Evolutionary conservation across 1,284 basidiomycete species (phyloP), one percentile per base, ranked within the genome.

Genomic region (Ustilago tritici): DNA sequence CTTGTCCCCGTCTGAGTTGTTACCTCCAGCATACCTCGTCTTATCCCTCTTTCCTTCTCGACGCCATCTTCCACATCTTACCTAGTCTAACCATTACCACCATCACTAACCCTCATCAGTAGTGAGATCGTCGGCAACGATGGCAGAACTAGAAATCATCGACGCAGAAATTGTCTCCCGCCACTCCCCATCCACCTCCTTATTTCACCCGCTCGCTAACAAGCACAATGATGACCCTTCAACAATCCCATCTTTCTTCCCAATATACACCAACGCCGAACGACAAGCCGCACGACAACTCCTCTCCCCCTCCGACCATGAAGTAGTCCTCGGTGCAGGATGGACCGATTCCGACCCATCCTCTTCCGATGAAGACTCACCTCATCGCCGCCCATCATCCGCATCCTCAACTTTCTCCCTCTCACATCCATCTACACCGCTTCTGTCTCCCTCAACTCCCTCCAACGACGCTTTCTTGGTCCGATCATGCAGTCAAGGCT

Each of bases 401-500:
- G n/a, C 56, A 43, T 68, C 67, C 0, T 63, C 59, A n/a, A 52
- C 61, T 28, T 64, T 65, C 1, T 62, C 66, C 15, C 64, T 62
- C 15, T 36, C 68, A 9, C 43, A 35, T 3, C 65, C 65, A 0
- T 54, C 61, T 0, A 61, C 61, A 0, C 64, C 64, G 19, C 46
- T 56, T 4, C 8, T 10, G 1, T n/a, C 41, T 40, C 56, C 10
- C 8, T 36, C 47, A n/a, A 31, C 31, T 14, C 56, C 32, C 19
- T 59, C 57, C 36, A 67, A 40, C 9, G 66, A 77, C 23, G 79
- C 76, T 0, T 70, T 82, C 9, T 65, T 82, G 10, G 76, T 82
- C 15, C 76, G 75, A 10, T 78, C 79, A 12, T 77, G 67, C 68
- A 55, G 59, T 3, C 79, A 81, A 65, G 82, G 79, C 31, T 83